A percentile compares a stretch with the other conserved stretches of the same genome.
Evolutionary conservation across 768 basidiomycete genomes (phyloP).

Genomic region (Gautieria morchelliformis): DNA sequence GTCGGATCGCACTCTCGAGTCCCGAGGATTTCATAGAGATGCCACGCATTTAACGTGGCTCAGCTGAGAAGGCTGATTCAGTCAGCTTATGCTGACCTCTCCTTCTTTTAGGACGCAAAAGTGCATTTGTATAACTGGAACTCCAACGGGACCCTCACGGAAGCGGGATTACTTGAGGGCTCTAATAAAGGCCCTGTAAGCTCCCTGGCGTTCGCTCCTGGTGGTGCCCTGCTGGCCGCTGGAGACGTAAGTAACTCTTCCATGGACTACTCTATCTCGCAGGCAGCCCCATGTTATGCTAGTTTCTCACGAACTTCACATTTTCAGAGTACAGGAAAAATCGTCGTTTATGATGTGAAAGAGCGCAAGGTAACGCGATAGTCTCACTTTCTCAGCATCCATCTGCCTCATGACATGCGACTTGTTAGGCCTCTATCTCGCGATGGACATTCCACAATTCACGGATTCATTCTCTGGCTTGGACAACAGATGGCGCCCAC

Average conservation of each 20-base stretch:
- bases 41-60: no score
- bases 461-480: slow-evolving; percentile 68
- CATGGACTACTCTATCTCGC: not conserved
- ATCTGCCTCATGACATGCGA: not conserved
- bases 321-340: slow-evolving; percentile 66
- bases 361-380: slow-evolving; percentile 44
- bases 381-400: not conserved
- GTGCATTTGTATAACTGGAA: slow-evolving; percentile 68
- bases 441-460: slow-evolving; percentile 85
- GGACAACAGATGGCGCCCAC: slow-evolving; percentile 65
- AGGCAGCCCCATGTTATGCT: not conserved
- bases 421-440: slow-evolving; percentile 49
- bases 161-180: slow-evolving; percentile 48
- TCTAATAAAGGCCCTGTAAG: slow-evolving; percentile 58
- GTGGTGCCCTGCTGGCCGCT: slow-evolving; percentile 64
- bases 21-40: no score
- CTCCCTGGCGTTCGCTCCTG: slow-evolving; percentile 69
- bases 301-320: no score
- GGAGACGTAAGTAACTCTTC: slow-evolving; percentile 60
- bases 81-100: slow-evolving; percentile 11
- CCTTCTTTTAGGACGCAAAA: slow-evolving; percentile 50
- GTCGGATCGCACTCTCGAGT: no score
- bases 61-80: not conserved
- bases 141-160: slow-evolving; percentile 44
- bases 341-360: slow-evolving; percentile 64